Evolutionary conservation across 75 land plant species (phyloP).

Genomic region (Pinus tabuliformis): DNA sequence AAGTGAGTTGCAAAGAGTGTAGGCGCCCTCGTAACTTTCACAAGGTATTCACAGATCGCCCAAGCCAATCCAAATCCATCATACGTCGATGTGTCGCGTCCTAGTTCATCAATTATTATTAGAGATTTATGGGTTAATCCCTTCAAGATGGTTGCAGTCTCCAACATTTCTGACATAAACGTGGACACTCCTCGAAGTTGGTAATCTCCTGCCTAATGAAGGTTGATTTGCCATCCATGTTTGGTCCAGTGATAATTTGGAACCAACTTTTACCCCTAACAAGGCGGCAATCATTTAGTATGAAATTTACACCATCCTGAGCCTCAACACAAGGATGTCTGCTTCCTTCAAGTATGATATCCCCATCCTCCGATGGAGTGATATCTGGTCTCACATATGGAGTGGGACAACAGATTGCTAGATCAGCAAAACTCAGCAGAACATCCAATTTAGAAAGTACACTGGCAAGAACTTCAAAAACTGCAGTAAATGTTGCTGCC

Average conservation of each 20-base stretch:
- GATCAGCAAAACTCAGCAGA: slow-evolving; percentile 88
- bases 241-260: slow-evolving; percentile 98
- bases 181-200: no score
- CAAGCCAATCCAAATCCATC: no score
- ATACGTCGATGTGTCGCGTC: no score
- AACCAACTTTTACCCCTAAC: slow-evolving; percentile 95
- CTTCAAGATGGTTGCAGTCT: no score
- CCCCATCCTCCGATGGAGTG: slow-evolving; percentile 77
- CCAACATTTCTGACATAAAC: no score
- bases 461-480: slow-evolving; percentile 70
- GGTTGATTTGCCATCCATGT: slow-evolving; percentile 99
- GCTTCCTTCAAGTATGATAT: slow-evolving; percentile 87
- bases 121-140: no score
- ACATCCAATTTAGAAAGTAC: slow-evolving; percentile 93
- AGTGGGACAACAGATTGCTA: slow-evolving; percentile 80
- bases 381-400: slow-evolving; percentile 90
- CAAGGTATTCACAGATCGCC: no score
- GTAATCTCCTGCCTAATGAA: slow-evolving; percentile 99
- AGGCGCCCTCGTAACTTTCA: no score
- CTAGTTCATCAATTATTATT: no score
- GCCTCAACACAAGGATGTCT: slow-evolving; percentile 99
- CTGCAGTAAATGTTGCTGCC: no score
- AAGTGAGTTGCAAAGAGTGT: no score
- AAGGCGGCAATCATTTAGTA: slow-evolving; percentile 93
- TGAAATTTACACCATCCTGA: slow-evolving; percentile 96